Conservation (phyloP, 2,329 filamentous ascomycete species). For the Colletotrichum tanaceti region DNA sequence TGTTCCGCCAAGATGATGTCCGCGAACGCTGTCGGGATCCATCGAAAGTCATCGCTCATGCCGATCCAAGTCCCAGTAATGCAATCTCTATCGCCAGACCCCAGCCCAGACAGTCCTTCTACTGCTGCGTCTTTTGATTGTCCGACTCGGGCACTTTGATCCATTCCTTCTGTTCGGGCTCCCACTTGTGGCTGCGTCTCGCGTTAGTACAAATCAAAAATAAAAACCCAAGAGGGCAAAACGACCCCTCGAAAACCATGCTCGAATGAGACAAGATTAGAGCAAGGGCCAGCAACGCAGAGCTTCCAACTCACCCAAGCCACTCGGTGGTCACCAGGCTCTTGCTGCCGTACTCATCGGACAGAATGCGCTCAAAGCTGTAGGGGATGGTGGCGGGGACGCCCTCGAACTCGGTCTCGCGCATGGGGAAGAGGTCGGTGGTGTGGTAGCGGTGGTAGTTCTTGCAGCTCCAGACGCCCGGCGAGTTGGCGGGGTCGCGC, state of each 20-base stretch:
- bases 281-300: background rate
- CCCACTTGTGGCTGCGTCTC: constrained; percentile 68
- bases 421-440: constrained; percentile 80
- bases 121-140: constrained; percentile 17
- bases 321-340: constrained; percentile 70
- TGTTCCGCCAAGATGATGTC: constrained; percentile 12
- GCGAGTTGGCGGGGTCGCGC: constrained; percentile 66
- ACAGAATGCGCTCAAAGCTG: constrained; percentile 72
- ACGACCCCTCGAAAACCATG: background rate
- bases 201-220: no score
- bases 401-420: constrained; percentile 79
- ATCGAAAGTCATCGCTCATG: background rate
- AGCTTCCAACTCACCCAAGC: constrained; percentile 63
- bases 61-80: constrained; percentile 1
- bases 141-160: constrained; percentile 52
- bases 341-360: constrained; percentile 73
- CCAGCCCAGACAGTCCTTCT: background rate
- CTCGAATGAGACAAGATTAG: constrained; percentile 24
- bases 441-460: constrained; percentile 79
- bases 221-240: background rate
- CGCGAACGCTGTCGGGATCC: constrained; percentile 1
- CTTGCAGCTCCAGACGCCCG: constrained; percentile 82
- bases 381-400: constrained; percentile 77
- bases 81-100: background rate
- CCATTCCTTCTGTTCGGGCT: constrained; percentile 69